Percentiles rank a stretch among this genome's conserved stretches.
phyloP scores from a whole-genome alignment of 306 rosid genomes.

The Corylus heterophylla region DNA sequence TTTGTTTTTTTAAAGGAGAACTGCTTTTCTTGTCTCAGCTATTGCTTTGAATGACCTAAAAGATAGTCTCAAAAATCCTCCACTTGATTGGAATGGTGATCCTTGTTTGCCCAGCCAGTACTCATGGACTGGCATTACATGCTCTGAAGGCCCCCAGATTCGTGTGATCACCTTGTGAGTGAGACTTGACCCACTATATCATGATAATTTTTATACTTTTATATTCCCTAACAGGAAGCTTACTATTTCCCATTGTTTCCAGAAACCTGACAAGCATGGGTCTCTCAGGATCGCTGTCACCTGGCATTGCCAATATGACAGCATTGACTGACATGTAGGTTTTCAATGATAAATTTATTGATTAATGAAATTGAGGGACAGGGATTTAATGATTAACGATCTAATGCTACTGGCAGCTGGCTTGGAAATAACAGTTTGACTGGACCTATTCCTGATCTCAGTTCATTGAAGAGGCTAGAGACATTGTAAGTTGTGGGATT shows the following conservation, averaged over 20 bases:
- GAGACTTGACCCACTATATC: constrained; percentile 21
- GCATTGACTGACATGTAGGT: constrained; percentile 75
- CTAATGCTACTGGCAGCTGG: constrained; percentile 53
- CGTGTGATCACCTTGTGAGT: constrained; percentile 83
- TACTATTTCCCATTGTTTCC: constrained; percentile 40
- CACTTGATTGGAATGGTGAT: constrained; percentile 86
- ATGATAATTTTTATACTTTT: constrained; percentile 9
- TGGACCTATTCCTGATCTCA: constrained; percentile 79
- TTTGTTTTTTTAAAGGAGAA: background rate
- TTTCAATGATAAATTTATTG: background rate
- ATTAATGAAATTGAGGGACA: constrained; percentile 6
- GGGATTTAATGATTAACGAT: constrained; percentile 26
- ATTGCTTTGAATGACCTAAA: constrained; percentile 59
- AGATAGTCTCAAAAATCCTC: constrained; percentile 59
- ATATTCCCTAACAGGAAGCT: constrained; percentile 27
- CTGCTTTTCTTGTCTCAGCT: constrained; percentile 47
- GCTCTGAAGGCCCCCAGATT: constrained; percentile 63
- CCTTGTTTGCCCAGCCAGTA: constrained; percentile 78
- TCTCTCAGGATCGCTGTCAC: constrained; percentile 79
- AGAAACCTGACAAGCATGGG: constrained; percentile 85
- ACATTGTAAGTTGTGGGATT: constrained; percentile 63
- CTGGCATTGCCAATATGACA: constrained; percentile 77
- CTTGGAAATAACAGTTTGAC: constrained; percentile 79
- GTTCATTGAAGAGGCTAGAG: constrained; percentile 59
- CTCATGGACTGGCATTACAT: constrained; percentile 87